Evolutionary conservation across 2,329 filamentous ascomycete species (phyloP), one percentile per base, ranked within the genome.

Genomic region (Furcasterigmium furcatum): DNA sequence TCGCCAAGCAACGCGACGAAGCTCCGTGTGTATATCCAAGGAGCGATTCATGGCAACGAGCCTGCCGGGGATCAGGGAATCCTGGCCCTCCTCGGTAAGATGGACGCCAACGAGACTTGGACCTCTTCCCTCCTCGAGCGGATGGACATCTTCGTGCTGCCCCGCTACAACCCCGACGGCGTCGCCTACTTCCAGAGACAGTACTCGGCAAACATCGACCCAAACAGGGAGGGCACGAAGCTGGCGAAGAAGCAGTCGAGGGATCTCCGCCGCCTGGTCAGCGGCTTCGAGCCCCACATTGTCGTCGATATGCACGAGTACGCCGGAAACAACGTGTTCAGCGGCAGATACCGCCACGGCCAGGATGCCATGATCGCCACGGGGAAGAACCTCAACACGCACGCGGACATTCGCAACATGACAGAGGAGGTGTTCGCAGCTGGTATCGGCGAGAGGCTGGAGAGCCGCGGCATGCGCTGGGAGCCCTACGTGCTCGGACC

Each of bases 221-320:
- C 61, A 1, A 64, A 64, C 43, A 55, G 61, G 1, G 61, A 64
- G n/a, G 59, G 63, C 12, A 55, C 55, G 2, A 64, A 62, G 21
- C 54, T 64, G 1, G 60, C 58, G 2, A 52, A 61, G 5, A 51
- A 61, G 46, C 61, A 64, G 41, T 64, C 61, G 0, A 52, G 56
- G 7, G 49, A 55, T 19, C 58, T 64, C 32, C 63, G 64, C 47
- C 36, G 50, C 20, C 44, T 63, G 0, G 52, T 63, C 5, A 54
- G 16, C 19, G 30, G 30, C 19, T 49, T 49, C 22, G 41, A 42
- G 7, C 44, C 47, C 22, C 61, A 64, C 13, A 52, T 64, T 10
- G 58, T 55, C 1, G 53, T 64, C 5, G 61, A 64, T 14, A 58
- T 58, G 49, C 61, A 64, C 24, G 61, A 64, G 43, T 64, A 62